Conservation (phyloP, 129 eudicot genomes). For the Helianthus annuus region DNA sequence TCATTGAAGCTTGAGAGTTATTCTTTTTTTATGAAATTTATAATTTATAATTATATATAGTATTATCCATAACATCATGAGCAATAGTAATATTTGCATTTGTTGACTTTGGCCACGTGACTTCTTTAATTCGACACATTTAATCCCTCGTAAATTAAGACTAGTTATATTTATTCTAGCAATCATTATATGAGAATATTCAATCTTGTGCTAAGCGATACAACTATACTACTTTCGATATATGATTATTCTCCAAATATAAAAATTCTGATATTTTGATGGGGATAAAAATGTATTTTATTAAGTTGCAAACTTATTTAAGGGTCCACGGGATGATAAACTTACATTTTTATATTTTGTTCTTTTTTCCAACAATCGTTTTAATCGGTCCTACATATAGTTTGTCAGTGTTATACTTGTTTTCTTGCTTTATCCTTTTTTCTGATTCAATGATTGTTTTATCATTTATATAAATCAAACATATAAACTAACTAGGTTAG, state of each 20-base stretch:
- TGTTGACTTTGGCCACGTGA: too few relatives aligned
- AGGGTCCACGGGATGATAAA: neutral
- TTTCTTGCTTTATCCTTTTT: neutral
- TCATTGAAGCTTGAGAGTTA: too few relatives aligned
- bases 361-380: neutral
- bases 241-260: neutral
- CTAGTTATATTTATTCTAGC: too few relatives aligned
- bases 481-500: neutral
- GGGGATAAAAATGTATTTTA: neutral
- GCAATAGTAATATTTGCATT: too few relatives aligned
- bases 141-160: too few relatives aligned
- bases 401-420: neutral
- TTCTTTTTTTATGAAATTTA: too few relatives aligned
- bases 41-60: too few relatives aligned
- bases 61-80: too few relatives aligned
- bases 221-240: too few relatives aligned
- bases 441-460: neutral
- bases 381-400: neutral
- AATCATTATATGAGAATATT: too few relatives aligned
- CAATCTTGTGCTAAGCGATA: too few relatives aligned
- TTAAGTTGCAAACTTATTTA: neutral
- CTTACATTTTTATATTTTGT: neutral
- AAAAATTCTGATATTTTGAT: slow-evolving; percentile 1
- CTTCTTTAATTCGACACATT: too few relatives aligned
- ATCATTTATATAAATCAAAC: neutral